Percentiles rank a stretch among this genome's conserved stretches.
These are phyloP conservation scores for Ceraceosorus guamensis DNA, from an alignment of 1,284 basidiomycete species.

Conservation along the genomic window DNA sequence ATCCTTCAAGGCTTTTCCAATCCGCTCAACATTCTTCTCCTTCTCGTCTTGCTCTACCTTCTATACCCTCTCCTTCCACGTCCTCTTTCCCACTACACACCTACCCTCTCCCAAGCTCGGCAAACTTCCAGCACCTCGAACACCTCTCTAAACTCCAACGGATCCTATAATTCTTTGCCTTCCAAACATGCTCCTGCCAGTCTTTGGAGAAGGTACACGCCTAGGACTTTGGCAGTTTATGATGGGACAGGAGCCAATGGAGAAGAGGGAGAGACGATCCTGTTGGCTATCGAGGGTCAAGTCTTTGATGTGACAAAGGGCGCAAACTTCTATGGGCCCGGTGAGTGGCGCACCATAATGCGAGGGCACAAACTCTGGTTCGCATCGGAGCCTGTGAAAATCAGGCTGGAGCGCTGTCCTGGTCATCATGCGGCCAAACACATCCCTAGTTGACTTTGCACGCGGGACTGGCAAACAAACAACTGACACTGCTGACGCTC, in stretches of 20 bases:
- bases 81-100: neutral
- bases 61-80: neutral
- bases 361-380: neutral
- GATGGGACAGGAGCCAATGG: slow-evolving; percentile 22
- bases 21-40: neutral
- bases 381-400: neutral
- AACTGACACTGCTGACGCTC: neutral
- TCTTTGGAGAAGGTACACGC: slow-evolving; percentile 40
- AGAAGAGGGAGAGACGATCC: slow-evolving; percentile 53
- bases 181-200: slow-evolving; percentile 27
- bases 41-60: neutral
- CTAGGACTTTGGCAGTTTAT: slow-evolving; percentile 38
- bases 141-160: neutral
- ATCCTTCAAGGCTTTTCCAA: neutral
- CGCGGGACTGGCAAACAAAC: neutral
- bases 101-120: neutral
- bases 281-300: slow-evolving; percentile 75
- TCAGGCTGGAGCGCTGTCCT: neutral
- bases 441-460: neutral
- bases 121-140: no score
- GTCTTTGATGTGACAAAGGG: slow-evolving; percentile 89
- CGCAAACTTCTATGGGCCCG: slow-evolving; percentile 82
- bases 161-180: slow-evolving; percentile 15
- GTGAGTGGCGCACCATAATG: slow-evolving; percentile 52
- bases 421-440: neutral